A percentile compares a stretch with the other conserved stretches of the same genome.
Conservation (phyloP, 2,329 filamentous ascomycete species). For the Xylariaceae sp. region DNA sequence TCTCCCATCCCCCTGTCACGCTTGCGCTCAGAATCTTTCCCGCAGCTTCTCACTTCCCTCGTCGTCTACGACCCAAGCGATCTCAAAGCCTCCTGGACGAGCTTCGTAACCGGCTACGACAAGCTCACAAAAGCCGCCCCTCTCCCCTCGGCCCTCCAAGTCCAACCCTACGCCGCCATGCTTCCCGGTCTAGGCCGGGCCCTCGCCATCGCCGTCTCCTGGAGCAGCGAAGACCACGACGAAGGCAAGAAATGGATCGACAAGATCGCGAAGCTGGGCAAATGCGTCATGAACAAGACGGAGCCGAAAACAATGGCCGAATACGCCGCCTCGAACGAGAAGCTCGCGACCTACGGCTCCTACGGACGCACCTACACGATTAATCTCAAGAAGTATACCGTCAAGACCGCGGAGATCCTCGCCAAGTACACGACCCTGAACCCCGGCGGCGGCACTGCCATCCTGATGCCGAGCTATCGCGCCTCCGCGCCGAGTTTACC, state of each 20-base stretch:
- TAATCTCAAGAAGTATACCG: constrained; percentile 24
- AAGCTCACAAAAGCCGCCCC: not conserved
- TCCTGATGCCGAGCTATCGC: constrained; percentile 31
- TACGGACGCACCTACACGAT: constrained; percentile 22
- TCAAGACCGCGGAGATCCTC: constrained; percentile 26
- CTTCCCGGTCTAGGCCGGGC: constrained; percentile 29
- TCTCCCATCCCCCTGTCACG: no score
- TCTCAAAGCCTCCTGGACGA: constrained; percentile 15
- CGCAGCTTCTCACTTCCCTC: no score
- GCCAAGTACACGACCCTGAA: constrained; percentile 21
- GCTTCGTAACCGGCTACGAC: not conserved
- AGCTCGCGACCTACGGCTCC: constrained; percentile 21
- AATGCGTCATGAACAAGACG: constrained; percentile 18
- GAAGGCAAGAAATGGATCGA: constrained; percentile 19
- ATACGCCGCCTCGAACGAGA: constrained; percentile 17
- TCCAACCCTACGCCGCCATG: constrained; percentile 30
- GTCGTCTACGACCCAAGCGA: constrained; percentile 32
- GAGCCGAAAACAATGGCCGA: constrained; percentile 11
- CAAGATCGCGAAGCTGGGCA: constrained; percentile 13
- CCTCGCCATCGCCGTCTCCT: constrained; percentile 29
- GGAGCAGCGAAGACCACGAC: constrained; percentile 31
- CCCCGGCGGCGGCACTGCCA: constrained; percentile 25
- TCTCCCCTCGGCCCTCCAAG: constrained; percentile 5
- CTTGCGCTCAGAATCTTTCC: no score
- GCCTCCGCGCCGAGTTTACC: constrained; percentile 28